Evolutionary conservation across 73 alveolate species (phyloP).

Genomic region (Urostyla sp.): DNA sequence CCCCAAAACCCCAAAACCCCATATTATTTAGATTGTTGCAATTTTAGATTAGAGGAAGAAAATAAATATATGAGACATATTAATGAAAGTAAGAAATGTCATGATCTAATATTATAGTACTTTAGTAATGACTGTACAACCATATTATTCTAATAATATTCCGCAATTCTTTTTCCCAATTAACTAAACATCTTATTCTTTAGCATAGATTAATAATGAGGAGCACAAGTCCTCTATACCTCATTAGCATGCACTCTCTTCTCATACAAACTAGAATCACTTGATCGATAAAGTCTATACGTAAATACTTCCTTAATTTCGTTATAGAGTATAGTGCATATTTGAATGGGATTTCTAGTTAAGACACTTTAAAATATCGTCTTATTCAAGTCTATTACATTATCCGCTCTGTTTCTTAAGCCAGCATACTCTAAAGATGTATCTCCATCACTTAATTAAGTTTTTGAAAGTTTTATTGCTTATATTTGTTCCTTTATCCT

Average conservation of each 20-base stretch:
- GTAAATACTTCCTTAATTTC: conserved; percentile 65
- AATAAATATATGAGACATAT: too few relatives aligned
- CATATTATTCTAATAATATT: conserved; percentile 35
- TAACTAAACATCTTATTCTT: conserved; percentile 30
- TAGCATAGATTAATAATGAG: conserved; percentile 28
- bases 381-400: conserved; percentile 37
- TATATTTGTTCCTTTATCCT: conserved; percentile 19
- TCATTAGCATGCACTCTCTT: conserved; percentile 36
- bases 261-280: conserved; percentile 49
- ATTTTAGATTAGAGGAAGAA: too few relatives aligned
- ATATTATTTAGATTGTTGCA: too few relatives aligned
- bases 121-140: conserved; percentile 39
- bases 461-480: not conserved
- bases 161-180: conserved; percentile 52
- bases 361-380: conserved; percentile 50
- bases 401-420: conserved; percentile 7
- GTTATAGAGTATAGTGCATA: conserved; percentile 61
- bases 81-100: too few relatives aligned
- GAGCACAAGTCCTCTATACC: conserved; percentile 43
- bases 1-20: too few relatives aligned
- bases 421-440: not conserved
- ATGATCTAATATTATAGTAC: conserved; percentile 23
- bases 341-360: conserved; percentile 58
- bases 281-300: conserved; percentile 56
- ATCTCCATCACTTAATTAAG: conserved; percentile 4